Evolutionary conservation across 768 basidiomycete species (phyloP).

Genomic region (Calocera viscosa): DNA sequence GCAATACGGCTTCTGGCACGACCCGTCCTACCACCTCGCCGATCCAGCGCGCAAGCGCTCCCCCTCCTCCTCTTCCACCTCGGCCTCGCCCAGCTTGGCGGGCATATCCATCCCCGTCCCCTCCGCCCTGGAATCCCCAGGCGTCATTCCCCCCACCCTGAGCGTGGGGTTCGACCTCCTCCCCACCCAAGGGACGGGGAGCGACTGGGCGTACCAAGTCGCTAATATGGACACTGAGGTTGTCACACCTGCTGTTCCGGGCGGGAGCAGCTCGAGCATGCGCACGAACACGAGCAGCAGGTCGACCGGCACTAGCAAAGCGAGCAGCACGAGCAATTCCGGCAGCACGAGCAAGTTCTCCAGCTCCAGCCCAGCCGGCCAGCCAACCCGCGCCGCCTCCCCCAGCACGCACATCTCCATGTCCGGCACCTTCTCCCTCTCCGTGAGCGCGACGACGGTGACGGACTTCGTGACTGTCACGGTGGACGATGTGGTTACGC

Average conservation of each 20-base stretch:
- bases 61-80: background rate
- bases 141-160: background rate
- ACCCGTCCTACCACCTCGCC: background rate
- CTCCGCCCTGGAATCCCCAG: background rate
- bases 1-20: background rate
- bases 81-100: background rate
- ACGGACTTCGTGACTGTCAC: constrained; percentile 4
- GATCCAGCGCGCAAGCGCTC: background rate
- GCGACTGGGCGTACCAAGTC: background rate
- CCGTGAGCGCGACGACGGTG: background rate
- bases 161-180: constrained; percentile 7
- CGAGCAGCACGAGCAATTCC: background rate
- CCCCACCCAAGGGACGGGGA: background rate
- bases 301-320: background rate
- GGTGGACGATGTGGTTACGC: background rate
- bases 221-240: background rate
- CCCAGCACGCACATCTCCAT: background rate
- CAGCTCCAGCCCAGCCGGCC: background rate
- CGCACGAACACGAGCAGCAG: background rate
- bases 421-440: background rate
- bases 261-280: background rate
- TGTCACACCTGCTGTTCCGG: background rate
- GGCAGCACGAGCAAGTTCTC: background rate
- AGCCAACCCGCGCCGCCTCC: background rate
- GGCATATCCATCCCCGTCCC: background rate